These are phyloP conservation scores for Kewa caespitosa DNA, from an alignment of 179 eudicot species.

Conservation along the genomic window DNA sequence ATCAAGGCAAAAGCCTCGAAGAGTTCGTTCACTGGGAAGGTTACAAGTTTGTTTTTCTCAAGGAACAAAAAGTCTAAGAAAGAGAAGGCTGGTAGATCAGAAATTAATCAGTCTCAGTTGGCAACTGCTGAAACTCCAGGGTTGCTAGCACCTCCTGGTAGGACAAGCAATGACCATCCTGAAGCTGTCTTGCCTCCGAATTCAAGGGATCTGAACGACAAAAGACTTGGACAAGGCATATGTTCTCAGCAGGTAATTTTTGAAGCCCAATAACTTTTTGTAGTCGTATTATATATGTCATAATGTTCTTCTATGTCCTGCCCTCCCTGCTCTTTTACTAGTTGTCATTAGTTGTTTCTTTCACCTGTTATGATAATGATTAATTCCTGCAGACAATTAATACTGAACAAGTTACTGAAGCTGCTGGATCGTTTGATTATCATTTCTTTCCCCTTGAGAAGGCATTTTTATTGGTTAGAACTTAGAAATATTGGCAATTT, in stretches of 20 bases:
- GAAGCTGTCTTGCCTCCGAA: conserved; percentile 38
- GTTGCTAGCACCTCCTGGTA: conserved; percentile 27
- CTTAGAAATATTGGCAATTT: not conserved
- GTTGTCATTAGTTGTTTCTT: too few relatives aligned
- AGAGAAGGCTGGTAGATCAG: conserved; percentile 42
- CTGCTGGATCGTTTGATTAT: not conserved
- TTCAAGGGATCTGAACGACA: conserved; percentile 33
- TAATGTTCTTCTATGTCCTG: not conserved
- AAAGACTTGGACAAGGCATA: conserved; percentile 29
- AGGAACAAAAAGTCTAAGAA: conserved; percentile 56
- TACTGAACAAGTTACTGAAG: not conserved
- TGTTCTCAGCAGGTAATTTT: conserved; percentile 55
- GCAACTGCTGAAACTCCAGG: conserved; percentile 27
- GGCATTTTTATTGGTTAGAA: not conserved
- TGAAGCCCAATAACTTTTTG: conserved; percentile 9
- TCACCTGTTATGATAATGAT: too few relatives aligned
- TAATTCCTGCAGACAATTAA: too few relatives aligned
- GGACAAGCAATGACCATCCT: conserved; percentile 29
- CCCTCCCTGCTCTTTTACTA: too few relatives aligned
- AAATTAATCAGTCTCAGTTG: conserved; percentile 33
- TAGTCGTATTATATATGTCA: not conserved
- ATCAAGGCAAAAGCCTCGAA: conserved; percentile 46
- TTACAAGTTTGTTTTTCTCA: conserved; percentile 82
- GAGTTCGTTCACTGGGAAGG: conserved; percentile 67
- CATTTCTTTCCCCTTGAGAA: not conserved